Base-by-base conservation (phyloP, 495 filamentous ascomycete genomes). In the Penicilliopsis zonata region DNA sequence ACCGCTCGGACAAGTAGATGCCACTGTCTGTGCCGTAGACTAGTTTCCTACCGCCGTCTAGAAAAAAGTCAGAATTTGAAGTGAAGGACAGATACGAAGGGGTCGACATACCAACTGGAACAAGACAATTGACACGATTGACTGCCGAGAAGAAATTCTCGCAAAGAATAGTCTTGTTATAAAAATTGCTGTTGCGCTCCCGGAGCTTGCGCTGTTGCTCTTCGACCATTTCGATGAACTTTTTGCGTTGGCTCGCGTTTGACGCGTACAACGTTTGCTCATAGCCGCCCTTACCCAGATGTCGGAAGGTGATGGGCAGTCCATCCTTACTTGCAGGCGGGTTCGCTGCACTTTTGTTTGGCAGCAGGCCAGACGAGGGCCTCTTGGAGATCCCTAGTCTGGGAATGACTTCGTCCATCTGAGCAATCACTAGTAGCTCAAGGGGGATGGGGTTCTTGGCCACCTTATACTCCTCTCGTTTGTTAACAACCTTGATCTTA, bases 161-260 rank as follows among this genome's bases (percentile, higher is more conserved):
- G 38, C 80, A 88, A 14, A 99, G 67, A 27, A 86, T 71, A 9
- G 80, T 83, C 50, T 86, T 85, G 46, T 85, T 92, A 51, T 90
- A 92, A 63, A 96, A 92, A 51, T 90, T 87, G 46, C 85, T 88
- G 33, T 67, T 67, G 15, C 86, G 73, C 37, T 83, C 80, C 44
- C 81, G 66, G 14, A 99, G 70, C 33, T 80, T 80, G 29, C 77
- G 70, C 55, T 96, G 90, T 49, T 94, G 87, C 14, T 75, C 66
- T 43, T 94, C 86, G 42, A 99, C 94, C 45, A 82, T 74, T 60
- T 96, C 88, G 46, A 99, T 84, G 76, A 92, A 96, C 57, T 96
- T 96, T 45, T 81, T 74, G 37, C 87, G 68, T 13, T 80, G 78
- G 15, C 80, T 79, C 35, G 79, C 78, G 28, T 78, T 85, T 13